Evolutionary conservation across 129 eudicot genomes (phyloP), one percentile per base, ranked within the genome.

Genomic region (Centella asiatica): DNA sequence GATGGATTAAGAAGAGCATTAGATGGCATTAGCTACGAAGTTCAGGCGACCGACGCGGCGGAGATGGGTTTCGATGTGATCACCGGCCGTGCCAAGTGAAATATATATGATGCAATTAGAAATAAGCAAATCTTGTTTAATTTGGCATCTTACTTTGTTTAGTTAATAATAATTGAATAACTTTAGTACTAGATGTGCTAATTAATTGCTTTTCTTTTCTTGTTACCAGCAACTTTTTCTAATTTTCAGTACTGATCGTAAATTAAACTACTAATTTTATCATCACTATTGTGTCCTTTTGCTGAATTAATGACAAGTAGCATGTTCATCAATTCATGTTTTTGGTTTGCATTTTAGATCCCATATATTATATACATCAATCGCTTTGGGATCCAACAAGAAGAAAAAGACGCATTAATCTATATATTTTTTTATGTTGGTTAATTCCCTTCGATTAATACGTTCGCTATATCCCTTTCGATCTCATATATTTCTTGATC

Each of bases 31-130:
- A 85, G 80, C 73, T 90, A 90, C 66, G 97, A 90, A 75, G 76
- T 90, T 24, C 97, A 90, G 63, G 97, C 97, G 10, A 90, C 97
- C 5, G 97, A 90, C 57, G 87, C 97, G 56, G 87, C 95, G 39
- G 97, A 90, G 93, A 90, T 90, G 97, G 97, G 89, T 1, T 78
- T 90, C 62, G 97, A 90, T 66, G 77, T 90, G 33, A 90, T 90
- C 65, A 71, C 66, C 66, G 89, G 83, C 67, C 81, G 95, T 40
- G 95, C 88, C 60, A 90, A 86, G 77, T 90, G 75, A 65, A 32
- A n/a, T 23, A 27, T 56, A 31, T 17, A 4, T 51, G 14, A 46
- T 4, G 44, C 25, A 28, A 47, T 32, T 31, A 64, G 9, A 18
- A 64, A 19, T 48, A 64, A 64, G 22, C 48, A 49, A 64, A 60